A percentile compares a stretch with the other conserved stretches of the same genome.
Evolutionary conservation across 129 eudicot genomes (phyloP).

Genomic region (Ambrosia trifida): DNA sequence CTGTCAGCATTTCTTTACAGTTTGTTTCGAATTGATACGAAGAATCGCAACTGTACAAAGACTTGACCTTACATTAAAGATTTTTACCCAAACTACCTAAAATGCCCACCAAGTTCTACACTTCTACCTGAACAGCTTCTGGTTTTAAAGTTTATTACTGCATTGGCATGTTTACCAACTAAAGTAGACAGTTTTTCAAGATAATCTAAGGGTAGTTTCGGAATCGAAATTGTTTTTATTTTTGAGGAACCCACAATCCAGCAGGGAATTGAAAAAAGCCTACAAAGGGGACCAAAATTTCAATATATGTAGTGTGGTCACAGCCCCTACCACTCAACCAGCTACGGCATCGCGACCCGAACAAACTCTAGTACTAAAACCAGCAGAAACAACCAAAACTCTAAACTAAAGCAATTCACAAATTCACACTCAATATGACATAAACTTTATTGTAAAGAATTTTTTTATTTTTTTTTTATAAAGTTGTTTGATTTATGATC

Average conservation of each 20-base stretch:
- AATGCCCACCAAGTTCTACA: not conserved
- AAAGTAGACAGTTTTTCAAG: slow-evolving; percentile 23
- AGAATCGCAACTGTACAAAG: slow-evolving; percentile 25
- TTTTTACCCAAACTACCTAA: slow-evolving; percentile 12
- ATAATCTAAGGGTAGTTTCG: slow-evolving; percentile 22
- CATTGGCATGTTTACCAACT: slow-evolving; percentile 17
- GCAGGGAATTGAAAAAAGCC: too few species aligned
- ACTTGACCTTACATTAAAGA: slow-evolving; percentile 17
- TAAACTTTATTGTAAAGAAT: not conserved
- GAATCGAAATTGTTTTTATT: too few species aligned
- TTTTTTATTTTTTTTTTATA: too few species aligned
- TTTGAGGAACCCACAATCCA: too few species aligned
- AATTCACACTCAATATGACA: not conserved
- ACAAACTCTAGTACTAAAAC: too few species aligned
- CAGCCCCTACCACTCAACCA: too few species aligned
- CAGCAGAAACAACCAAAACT: not conserved
- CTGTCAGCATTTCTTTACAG: slow-evolving; percentile 29
- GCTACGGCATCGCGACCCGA: too few species aligned
- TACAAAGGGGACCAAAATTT: not conserved
- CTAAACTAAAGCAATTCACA: not conserved
- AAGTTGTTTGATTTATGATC: too few species aligned
- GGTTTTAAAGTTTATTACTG: slow-evolving; percentile 1
- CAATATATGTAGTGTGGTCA: too few species aligned
- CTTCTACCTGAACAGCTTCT: slow-evolving; percentile 13
- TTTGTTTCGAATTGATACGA: slow-evolving; percentile 26